These are phyloP conservation scores for Pyrus betulifolia DNA, from an alignment of 306 rosid genomes.

Conservation along the genomic window DNA sequence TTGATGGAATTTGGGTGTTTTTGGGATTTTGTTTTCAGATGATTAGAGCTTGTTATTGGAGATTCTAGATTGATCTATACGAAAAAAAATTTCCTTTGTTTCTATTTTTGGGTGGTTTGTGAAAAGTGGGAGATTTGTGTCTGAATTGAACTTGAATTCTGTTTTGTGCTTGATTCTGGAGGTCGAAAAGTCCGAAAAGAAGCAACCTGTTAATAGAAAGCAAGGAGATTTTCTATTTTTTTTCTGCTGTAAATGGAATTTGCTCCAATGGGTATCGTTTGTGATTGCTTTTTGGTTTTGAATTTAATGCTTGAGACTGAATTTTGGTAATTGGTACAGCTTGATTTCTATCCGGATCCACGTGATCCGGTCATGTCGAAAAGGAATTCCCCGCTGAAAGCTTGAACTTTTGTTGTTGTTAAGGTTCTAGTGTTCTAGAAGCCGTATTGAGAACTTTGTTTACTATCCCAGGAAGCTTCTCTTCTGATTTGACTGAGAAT, in stretches of 20 bases:
- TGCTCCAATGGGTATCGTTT: neutral
- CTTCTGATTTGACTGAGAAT: conserved; percentile 3
- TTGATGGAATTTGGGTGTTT: conserved; percentile 20
- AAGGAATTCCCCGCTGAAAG: conserved; percentile 19
- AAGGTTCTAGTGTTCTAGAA: neutral
- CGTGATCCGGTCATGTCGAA: conserved; percentile 15
- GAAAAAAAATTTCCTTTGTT: neutral
- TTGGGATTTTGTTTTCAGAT: neutral
- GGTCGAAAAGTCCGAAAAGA: neutral
- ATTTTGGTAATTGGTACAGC: neutral
- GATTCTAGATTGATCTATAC: neutral
- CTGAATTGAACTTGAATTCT: neutral
- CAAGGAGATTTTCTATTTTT: too few species aligned
- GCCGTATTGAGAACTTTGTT: conserved; percentile 13
- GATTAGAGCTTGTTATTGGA: conserved; percentile 1
- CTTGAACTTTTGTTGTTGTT: neutral
- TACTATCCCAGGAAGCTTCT: conserved; percentile 7
- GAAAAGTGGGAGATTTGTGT: neutral
- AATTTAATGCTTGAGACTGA: conserved; percentile 11
- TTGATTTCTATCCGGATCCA: conserved; percentile 39
- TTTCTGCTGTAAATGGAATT: neutral
- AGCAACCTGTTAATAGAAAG: neutral
- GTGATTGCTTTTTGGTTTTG: neutral
- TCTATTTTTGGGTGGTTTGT: neutral
- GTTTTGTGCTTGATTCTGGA: conserved; percentile 1